Base-by-base conservation (phyloP, 192 early-diverging fungal species). In the Linnemannia zychae region DNA sequence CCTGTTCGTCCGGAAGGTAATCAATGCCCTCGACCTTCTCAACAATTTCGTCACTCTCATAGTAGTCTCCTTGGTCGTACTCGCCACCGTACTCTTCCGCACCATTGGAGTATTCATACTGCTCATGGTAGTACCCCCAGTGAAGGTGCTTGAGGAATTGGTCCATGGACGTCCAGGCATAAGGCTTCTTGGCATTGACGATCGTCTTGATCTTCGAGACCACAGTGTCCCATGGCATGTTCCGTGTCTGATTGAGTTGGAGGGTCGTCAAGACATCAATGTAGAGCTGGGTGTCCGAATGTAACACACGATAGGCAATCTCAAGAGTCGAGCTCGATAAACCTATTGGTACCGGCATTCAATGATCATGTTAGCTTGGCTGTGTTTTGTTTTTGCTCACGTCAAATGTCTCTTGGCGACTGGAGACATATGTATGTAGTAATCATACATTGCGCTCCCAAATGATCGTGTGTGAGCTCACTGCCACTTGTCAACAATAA, bases 221-320 rank as follows among this genome's bases (percentile, higher is more conserved):
- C 33, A 89, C 84, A 5, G 81, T 68, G 13, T 89, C 78, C 88
- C 88, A 89, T 4, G 84, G 60, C 72, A 84, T 73, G 36, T 89
- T 89, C 36, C 81, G 76, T 17, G 79, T 82, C 71, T 89, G 79
- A 33, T 87, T 89, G 36, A 87, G 68, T 67, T 87, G 81, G 44
- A 89, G 76, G 5, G 84, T 87, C 20, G 78, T 75, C 72, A 89
- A 68, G 16, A 89, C 53, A 13, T 87, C 75, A 66, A 89, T 87
- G 22, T 89, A 89, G 22, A 89, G 76, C 57, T 84, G 82, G 11
- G 76, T 74, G 65, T 89, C 88, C 49, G 79, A 75, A 60, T 82
- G 77, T 24, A 89, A 48, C 28, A 89, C 33, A 5, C 76, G 48
- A 6, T 63, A 65, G 1, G 79, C 78, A 20, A 71, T 77, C 2